A percentile compares a stretch with the other conserved stretches of the same genome.
Evolutionary conservation across 768 basidiomycete genomes (phyloP).

Genomic region (Pleurotus pulmonarius): DNA sequence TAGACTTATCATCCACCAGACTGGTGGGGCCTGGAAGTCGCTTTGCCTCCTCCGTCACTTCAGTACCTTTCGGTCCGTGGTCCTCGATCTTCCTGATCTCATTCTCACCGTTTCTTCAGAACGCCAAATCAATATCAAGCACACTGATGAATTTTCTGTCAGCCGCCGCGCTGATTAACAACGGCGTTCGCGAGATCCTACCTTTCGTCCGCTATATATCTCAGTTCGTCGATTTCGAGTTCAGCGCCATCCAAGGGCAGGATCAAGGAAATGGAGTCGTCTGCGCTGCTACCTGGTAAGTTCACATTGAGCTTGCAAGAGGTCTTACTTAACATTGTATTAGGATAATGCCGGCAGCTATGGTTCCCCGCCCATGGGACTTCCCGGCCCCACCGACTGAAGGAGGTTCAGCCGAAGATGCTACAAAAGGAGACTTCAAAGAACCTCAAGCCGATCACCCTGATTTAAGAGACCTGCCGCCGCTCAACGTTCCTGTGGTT

Average conservation of each 20-base stretch:
- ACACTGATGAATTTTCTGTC: constrained; percentile 73
- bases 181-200: constrained; percentile 77
- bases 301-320: constrained; percentile 4
- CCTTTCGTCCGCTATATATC: constrained; percentile 84
- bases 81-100: background rate
- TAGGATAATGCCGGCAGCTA: constrained; percentile 77
- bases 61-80: constrained; percentile 51
- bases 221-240: constrained; percentile 77
- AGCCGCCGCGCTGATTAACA: constrained; percentile 62
- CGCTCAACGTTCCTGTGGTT: background rate
- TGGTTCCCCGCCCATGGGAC: constrained; percentile 78
- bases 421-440: background rate
- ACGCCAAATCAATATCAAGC: constrained; percentile 54
- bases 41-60: constrained; percentile 70
- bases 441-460: background rate
- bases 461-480: constrained; percentile 17
- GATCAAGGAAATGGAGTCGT: constrained; percentile 77
- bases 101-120: constrained; percentile 28
- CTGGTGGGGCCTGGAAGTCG: constrained; percentile 88
- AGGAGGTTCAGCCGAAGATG: constrained; percentile 14
- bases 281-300: constrained; percentile 85
- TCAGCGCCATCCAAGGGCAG: constrained; percentile 55
- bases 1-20: constrained; percentile 37
- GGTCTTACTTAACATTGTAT: background rate
- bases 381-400: constrained; percentile 42